These are phyloP conservation scores for Salisapilia sapeloensis DNA, from an alignment of 352 stramenopile species.

Conservation along the genomic window DNA sequence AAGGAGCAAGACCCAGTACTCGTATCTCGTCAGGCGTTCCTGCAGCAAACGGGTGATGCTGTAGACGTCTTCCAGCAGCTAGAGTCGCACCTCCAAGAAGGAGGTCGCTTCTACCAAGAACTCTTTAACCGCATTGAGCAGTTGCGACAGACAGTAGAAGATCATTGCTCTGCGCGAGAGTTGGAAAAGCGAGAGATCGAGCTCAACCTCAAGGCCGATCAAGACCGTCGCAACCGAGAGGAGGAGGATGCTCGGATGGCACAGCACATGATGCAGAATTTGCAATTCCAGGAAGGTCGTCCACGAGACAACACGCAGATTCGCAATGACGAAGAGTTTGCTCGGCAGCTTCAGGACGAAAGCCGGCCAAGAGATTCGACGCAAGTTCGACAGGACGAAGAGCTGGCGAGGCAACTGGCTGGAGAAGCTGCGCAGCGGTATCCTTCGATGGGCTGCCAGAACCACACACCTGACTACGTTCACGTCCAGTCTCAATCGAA, in stretches of 20 bases:
- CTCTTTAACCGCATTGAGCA: constrained; percentile 31
- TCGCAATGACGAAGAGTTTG: constrained; percentile 36
- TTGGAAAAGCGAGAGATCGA: constrained; percentile 59
- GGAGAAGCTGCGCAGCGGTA: no score
- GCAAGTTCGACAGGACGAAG: no score
- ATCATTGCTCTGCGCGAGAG: constrained; percentile 48
- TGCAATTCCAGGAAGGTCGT: no score
- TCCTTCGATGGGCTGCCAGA: no score
- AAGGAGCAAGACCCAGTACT: constrained; percentile 38
- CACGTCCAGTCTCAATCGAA: no score
- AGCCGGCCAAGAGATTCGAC: no score
- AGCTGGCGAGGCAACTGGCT: no score
- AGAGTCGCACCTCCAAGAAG: constrained; percentile 55
- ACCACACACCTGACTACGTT: no score
- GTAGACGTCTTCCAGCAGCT: constrained; percentile 67
- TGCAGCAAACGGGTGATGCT: constrained; percentile 40
- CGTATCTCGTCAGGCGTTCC: constrained; percentile 27
- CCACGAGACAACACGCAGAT: constrained; percentile 4
- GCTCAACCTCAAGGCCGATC: constrained; percentile 33
- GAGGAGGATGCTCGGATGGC: constrained; percentile 28
- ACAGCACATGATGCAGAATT: constrained; percentile 57
- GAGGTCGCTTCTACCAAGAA: constrained; percentile 44
- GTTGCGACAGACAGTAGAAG: constrained; percentile 51
- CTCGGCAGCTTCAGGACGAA: constrained; percentile 23
- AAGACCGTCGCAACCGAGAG: constrained; percentile 32